Conservation (phyloP, 2,329 filamentous ascomycete genomes). For the Trichophaea hybrida region DNA sequence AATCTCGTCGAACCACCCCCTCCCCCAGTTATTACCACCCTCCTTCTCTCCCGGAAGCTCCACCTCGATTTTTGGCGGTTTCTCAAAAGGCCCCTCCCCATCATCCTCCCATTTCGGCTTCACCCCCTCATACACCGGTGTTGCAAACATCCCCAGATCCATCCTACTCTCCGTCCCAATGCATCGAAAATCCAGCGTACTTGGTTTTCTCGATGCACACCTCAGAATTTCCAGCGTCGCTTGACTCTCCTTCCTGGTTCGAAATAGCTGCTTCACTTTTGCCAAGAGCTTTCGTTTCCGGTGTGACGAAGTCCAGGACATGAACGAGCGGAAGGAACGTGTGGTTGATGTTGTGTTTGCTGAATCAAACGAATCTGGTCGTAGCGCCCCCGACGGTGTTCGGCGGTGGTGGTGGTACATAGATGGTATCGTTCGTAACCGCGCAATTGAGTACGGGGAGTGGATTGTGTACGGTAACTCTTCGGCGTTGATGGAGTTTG, state of each 20-base stretch:
- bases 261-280: constrained; percentile 17
- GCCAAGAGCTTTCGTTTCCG: constrained; percentile 12
- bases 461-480: constrained; percentile 15
- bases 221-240: background rate
- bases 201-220: constrained; percentile 7
- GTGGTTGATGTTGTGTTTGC: constrained; percentile 5
- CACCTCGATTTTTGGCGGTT: background rate
- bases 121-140: background rate
- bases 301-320: constrained; percentile 10
- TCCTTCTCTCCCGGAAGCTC: background rate
- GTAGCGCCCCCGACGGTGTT: background rate
- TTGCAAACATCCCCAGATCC: background rate
- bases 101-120: background rate
- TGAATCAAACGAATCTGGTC: background rate
- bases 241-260: constrained; percentile 4
- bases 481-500: constrained; percentile 2
- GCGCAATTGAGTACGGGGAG: constrained; percentile 10
- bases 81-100: background rate
- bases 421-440: constrained; percentile 7
- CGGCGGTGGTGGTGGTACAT: background rate
- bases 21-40: too few relatives aligned
- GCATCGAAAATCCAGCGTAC: constrained; percentile 19
- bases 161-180: constrained; percentile 13
- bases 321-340: constrained; percentile 13
- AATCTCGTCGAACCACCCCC: too few relatives aligned